Evolutionary conservation across 805 yeast species (phyloP).

Genomic region (Zygoascus tannicola): DNA sequence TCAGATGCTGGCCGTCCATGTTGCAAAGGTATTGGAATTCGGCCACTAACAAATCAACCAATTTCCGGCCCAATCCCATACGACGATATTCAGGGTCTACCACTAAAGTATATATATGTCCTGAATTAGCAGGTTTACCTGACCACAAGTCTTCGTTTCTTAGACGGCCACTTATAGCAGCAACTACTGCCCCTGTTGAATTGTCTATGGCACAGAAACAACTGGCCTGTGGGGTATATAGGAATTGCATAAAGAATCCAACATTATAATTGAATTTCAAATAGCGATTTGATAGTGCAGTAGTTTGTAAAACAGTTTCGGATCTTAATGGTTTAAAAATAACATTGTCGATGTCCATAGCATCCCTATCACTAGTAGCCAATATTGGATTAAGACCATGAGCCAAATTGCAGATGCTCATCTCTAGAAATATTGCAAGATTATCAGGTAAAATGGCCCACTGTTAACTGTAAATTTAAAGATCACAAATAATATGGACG

Average conservation of each 20-base stretch:
- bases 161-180: not conserved
- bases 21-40: constrained; percentile 8
- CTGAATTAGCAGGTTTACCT: constrained; percentile 1
- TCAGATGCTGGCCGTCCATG: constrained; percentile 3
- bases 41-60: constrained; percentile 9
- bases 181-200: not conserved
- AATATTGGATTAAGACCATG: too few relatives aligned
- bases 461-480: too few relatives aligned
- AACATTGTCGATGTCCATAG: not conserved
- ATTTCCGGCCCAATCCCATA: constrained; percentile 13
- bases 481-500: too few relatives aligned
- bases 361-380: not conserved
- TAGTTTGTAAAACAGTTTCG: not conserved
- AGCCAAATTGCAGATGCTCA: too few relatives aligned
- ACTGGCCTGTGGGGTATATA: constrained; percentile 6
- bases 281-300: constrained; percentile 7
- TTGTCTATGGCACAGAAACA: constrained; percentile 9
- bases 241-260: constrained; percentile 18
- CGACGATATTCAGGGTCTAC: constrained; percentile 16
- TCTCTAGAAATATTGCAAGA: not conserved
- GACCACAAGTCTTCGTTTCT: not conserved
- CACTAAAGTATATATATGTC: constrained; percentile 17
- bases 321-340: not conserved
- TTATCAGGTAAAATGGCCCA: not conserved
- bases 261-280: constrained; percentile 9